Evolutionary conservation across 2,329 filamentous ascomycete genomes (phyloP).

Genomic region (Albophoma yamanashiensis): DNA sequence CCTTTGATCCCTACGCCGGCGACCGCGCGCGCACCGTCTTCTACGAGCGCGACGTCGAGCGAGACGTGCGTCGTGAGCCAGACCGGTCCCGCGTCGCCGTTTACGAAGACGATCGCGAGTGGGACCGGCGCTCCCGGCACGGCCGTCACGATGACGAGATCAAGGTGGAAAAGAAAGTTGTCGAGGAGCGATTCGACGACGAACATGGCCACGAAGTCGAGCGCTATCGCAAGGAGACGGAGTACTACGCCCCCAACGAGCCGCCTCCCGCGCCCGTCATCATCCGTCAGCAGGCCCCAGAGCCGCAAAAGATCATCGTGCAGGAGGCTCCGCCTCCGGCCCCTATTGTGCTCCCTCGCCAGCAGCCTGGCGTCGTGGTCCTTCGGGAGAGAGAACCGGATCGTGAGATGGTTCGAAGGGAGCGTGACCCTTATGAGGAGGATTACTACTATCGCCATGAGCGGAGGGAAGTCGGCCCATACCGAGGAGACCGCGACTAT

Average conservation of each 20-base stretch:
- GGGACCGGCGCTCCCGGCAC: constrained; percentile 29
- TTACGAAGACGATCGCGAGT: constrained; percentile 32
- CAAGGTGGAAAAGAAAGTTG: constrained; percentile 39
- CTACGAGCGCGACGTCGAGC: constrained; percentile 34
- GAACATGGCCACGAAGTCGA: constrained; percentile 39
- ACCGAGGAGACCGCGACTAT: constrained; percentile 22
- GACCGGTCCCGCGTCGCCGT: constrained; percentile 21
- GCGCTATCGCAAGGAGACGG: constrained; percentile 49
- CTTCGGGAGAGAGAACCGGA: constrained; percentile 30
- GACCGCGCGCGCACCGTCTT: constrained; percentile 27
- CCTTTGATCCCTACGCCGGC: constrained; percentile 29
- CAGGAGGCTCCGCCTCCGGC: constrained; percentile 44
- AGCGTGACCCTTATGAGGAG: constrained; percentile 29
- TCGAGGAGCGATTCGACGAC: constrained; percentile 38
- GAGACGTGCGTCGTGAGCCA: constrained; percentile 17
- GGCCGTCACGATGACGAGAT: constrained; percentile 39
- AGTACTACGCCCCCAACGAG: constrained; percentile 46
- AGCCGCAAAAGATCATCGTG: constrained; percentile 49
- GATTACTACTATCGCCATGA: constrained; percentile 43
- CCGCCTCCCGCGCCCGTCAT: constrained; percentile 41
- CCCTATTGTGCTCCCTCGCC: constrained; percentile 37
- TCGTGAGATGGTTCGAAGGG: constrained; percentile 18
- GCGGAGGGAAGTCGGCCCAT: constrained; percentile 29
- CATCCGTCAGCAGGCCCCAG: constrained; percentile 43
- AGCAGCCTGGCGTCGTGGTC: constrained; percentile 34